Evolutionary conservation across 2,329 filamentous ascomycete genomes (phyloP), one percentile per base, ranked within the genome.

Genomic region (Fusarium acutatum): DNA sequence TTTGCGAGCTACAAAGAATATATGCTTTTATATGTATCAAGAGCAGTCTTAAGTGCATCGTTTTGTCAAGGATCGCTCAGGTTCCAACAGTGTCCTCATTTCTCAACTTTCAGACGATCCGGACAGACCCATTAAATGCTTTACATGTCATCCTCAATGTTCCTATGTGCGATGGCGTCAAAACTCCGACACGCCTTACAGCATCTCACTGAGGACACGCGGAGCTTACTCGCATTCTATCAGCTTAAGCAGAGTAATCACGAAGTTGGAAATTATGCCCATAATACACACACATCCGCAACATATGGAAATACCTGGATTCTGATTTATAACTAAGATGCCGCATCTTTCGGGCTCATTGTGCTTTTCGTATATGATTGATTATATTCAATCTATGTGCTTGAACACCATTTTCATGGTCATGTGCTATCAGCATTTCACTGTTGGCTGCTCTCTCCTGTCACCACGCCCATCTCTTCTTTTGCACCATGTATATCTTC

Each of bases 401-500:
- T 52, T 41, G 32, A 35, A 37, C 26, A 24, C 40, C 40, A 46
- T 64, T 72, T 43, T 43, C 12, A 38, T 43, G 37, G 24, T 44
- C 9, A 26, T 34, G 7, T 32, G 32, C 24, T 41, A 34, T 20
- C 17, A 40, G 8, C 30, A 40, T 44, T 50, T 54, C 26, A 73
- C 40, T 71, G 66, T 9, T 50, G 44, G 46, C 62, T 74, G 22
- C 44, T 37, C 41, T 71, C 71, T 49, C 52, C 67, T 9, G 57
- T 26, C 8, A 44, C 26, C 10, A 58, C 72, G 49, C 75, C 76
- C 65, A 84, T 61, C 64, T 80, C 83, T 28, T 81, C 82, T 71
- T 75, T 82, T 12, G 87, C 87, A 0, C 78, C 80, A 18, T 78
- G 75, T n/a, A 90, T 88, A 68, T 91, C 88, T 74, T 88, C 88